Conservation (phyloP, 2,329 filamentous ascomycete species). For the Myriosclerotinia duriaeana region DNA sequence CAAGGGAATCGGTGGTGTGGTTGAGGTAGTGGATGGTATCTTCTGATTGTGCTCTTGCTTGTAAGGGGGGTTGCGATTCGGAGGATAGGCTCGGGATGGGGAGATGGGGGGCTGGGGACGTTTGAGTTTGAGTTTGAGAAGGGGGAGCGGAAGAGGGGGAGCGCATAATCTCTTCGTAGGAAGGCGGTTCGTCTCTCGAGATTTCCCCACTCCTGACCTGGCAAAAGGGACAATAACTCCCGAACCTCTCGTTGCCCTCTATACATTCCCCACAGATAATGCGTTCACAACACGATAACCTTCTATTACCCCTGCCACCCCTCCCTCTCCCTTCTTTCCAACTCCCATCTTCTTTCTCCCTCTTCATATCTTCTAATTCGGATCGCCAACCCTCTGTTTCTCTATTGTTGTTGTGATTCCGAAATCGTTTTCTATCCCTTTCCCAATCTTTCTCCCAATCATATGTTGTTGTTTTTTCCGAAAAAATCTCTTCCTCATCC, state of each 20-base stretch:
- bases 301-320: background rate
- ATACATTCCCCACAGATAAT: constrained; percentile 19
- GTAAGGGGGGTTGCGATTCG: constrained; percentile 26
- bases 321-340: background rate
- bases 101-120: constrained; percentile 30
- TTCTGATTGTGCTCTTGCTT: constrained; percentile 41
- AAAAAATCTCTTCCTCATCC: background rate
- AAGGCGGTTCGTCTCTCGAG: background rate
- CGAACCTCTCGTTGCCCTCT: constrained; percentile 8
- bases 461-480: background rate
- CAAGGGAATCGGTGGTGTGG: constrained; percentile 65
- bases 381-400: background rate
- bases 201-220: constrained; percentile 60
- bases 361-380: background rate
- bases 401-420: background rate
- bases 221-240: constrained; percentile 61
- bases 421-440: background rate
- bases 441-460: background rate
- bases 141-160: constrained; percentile 30
- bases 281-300: constrained; percentile 14
- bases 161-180: background rate
- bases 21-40: constrained; percentile 76
- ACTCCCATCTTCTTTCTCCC: background rate
- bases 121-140: constrained; percentile 3
- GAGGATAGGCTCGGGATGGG: constrained; percentile 42